Conservation (phyloP, 129 eudicot species). For the Smallanthus sonchifolius region DNA sequence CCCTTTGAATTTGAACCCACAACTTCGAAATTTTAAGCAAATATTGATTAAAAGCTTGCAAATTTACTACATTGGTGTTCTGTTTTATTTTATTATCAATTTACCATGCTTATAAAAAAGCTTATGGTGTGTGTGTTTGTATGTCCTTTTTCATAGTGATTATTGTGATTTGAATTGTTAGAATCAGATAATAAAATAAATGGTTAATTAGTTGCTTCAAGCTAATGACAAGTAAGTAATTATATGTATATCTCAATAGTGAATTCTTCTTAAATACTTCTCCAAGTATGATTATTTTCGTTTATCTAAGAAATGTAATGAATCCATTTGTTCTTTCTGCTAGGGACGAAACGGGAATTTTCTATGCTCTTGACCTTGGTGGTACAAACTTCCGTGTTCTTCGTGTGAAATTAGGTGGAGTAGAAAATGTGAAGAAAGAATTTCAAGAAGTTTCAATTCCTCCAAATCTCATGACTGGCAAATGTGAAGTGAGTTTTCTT, state of each 20-base stretch:
- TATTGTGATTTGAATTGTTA: neutral
- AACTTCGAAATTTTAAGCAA: neutral
- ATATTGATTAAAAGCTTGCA: slow-evolving; percentile 2
- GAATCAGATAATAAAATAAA: neutral
- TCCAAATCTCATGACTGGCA: slow-evolving; percentile 80
- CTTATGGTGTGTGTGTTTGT: neutral
- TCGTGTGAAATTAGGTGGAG: slow-evolving; percentile 78
- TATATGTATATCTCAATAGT: neutral
- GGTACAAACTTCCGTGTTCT: slow-evolving; percentile 97
- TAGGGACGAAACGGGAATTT: slow-evolving; percentile 79
- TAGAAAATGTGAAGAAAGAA: slow-evolving; percentile 56
- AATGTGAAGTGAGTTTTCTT: slow-evolving; percentile 58
- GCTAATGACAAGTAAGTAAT: neutral
- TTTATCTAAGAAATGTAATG: slow-evolving; percentile 1
- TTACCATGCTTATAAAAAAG: neutral
- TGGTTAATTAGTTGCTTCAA: neutral
- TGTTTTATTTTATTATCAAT: neutral
- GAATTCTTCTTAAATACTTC: neutral
- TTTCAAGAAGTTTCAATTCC: slow-evolving; percentile 77
- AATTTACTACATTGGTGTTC: neutral
- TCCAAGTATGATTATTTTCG: neutral
- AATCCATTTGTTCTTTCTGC: slow-evolving; percentile 13
- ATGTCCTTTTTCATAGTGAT: neutral
- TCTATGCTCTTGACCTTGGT: slow-evolving; percentile 98
- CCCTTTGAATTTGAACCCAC: neutral